These are phyloP conservation scores for Tuctoria greenei DNA, from an alignment of 176 grass and related monocot genomes.

Conservation along the genomic window DNA sequence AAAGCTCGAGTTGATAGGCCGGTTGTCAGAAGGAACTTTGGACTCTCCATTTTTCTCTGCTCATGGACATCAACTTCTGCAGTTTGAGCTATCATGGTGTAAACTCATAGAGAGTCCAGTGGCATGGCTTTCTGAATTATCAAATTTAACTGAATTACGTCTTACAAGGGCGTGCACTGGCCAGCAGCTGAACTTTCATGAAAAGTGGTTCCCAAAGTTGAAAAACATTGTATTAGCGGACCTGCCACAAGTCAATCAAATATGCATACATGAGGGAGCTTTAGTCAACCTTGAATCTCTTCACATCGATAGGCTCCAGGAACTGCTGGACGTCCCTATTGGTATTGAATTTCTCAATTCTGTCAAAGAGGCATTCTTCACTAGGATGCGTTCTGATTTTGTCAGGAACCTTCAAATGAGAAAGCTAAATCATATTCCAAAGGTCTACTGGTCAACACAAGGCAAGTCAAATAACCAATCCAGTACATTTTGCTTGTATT, in stretches of 20 bases:
- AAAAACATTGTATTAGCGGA: neutral
- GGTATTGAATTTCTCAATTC: constrained; percentile 37
- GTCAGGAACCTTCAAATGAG: constrained; percentile 11
- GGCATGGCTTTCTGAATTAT: constrained; percentile 22
- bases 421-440: constrained; percentile 25
- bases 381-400: constrained; percentile 42
- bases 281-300: constrained; percentile 34
- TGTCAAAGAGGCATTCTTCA: constrained; percentile 43
- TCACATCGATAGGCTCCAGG: constrained; percentile 29
- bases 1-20: constrained; percentile 30
- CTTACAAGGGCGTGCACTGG: constrained; percentile 42
- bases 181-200: constrained; percentile 25
- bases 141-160: constrained; percentile 29
- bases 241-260: constrained; percentile 36
- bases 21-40: constrained; percentile 37
- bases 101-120: constrained; percentile 32
- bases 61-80: neutral
- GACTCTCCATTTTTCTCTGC: constrained; percentile 34
- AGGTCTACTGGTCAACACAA: constrained; percentile 29
- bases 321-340: constrained; percentile 33
- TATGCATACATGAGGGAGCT: constrained; percentile 40
- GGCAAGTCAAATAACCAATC: constrained; percentile 6
- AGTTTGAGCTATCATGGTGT: constrained; percentile 39
- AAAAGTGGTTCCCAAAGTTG: constrained; percentile 23
- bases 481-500: neutral